Percentiles rank a stretch among this genome's conserved stretches.
Evolutionary conservation across 1,284 basidiomycete species (phyloP).

Genomic region (Tranzscheliella williamsii): DNA sequence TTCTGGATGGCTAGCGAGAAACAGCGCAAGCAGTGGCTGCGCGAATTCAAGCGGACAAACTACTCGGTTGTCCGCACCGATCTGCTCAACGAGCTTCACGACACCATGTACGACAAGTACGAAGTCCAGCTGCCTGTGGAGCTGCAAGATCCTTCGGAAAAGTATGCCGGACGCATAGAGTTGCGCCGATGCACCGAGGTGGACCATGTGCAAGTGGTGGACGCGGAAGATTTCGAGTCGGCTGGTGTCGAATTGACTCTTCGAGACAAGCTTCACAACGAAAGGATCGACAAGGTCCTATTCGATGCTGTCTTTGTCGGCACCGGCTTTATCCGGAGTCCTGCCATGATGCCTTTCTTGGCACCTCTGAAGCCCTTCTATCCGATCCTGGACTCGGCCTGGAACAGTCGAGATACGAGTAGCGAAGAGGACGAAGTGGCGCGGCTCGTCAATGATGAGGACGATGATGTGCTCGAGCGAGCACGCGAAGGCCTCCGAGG

Average conservation of each 20-base stretch:
- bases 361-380: constrained; percentile 41
- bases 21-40: constrained; percentile 46
- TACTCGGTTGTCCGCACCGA: constrained; percentile 57
- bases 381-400: constrained; percentile 42
- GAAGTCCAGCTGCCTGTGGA: constrained; percentile 45
- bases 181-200: constrained; percentile 39
- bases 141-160: constrained; percentile 40
- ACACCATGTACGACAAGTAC: constrained; percentile 54
- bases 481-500: constrained; percentile 41
- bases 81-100: constrained; percentile 51
- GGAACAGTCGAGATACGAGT: constrained; percentile 16
- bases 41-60: constrained; percentile 59
- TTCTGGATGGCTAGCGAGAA: constrained; percentile 50
- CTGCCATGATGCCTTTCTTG: constrained; percentile 41
- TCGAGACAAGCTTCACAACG: constrained; percentile 24
- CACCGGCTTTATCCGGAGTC: constrained; percentile 52
- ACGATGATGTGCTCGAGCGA: constrained; percentile 42
- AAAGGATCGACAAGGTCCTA: constrained; percentile 14
- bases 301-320: constrained; percentile 58
- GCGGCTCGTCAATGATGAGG: constrained; percentile 24
- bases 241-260: constrained; percentile 22
- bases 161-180: constrained; percentile 26
- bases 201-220: constrained; percentile 11
- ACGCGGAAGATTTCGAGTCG: constrained; percentile 5
- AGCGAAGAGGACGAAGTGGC: constrained; percentile 42